Base-by-base conservation (phyloP, 371 early-diverging fungal species). In the Mucor plumbeus region DNA sequence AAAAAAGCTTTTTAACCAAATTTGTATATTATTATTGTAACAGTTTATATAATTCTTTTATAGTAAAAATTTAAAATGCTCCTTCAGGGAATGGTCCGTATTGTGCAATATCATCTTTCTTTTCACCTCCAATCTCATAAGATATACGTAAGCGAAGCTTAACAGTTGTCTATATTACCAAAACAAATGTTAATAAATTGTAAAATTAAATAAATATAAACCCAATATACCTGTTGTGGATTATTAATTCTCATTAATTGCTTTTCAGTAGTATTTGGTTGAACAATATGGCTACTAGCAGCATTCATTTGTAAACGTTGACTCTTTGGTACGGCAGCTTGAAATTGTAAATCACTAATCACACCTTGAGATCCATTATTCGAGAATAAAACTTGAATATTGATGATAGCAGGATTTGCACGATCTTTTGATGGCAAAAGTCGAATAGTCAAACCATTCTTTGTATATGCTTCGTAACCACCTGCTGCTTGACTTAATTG, bases 251-350 rank as follows among this genome's bases (percentile, higher is more conserved):
- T 84, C 85, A 97, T 88, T 14, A 83, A 35, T 69, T 97, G 97
- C 31, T 89, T 92, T 38, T 89, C 94, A 11, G 82, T 77, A 14
- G 75, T 71, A 13, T 90, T 90, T 9, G 84, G 82, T 19, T 82
- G 71, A 41, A 95, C 78, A 9, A 73, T 77, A 61, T 79, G 91
- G 13, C 84, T 84, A 15, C 88, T 88, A 0, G 95, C 91, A 35
- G 95, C 89, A 48, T 88, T 87, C 87, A 97, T 90, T 67, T 92
- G 91, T 65, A 97, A 83, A 72, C 88, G 90, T 64, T 95, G 90
- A 59, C 88, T 87, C 84, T 94, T 94, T 34, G 95, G 96, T 15
- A 98, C 97, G 2, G 98, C 98, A 10, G 94, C 96, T 79, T 94
- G 91, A 77, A 98, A 93, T 54, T 85, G 82, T n/a, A 97, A 65